Percentiles rank a stretch among this genome's conserved stretches.
Evolutionary conservation across 2,329 filamentous ascomycete species (phyloP).

Genomic region (Cladosporium sp.): DNA sequence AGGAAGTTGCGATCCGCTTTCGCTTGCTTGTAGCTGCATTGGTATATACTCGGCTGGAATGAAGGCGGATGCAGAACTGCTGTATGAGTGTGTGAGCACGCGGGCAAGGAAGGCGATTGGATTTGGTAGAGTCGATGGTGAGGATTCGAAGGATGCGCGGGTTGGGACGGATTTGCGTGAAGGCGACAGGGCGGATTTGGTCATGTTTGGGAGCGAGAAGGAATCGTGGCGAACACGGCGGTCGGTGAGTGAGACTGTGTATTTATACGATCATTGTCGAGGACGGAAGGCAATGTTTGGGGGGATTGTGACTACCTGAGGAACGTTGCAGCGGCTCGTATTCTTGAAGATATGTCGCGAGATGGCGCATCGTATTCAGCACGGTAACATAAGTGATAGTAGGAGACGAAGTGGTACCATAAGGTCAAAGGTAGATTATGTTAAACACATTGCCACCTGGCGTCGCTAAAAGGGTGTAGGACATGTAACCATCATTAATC

Average conservation of each 20-base stretch:
- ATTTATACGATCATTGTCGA: slow-evolving; percentile 41
- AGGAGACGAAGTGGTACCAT: background rate
- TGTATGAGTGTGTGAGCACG: slow-evolving; percentile 53
- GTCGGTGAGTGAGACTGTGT: slow-evolving; percentile 47
- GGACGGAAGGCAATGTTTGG: background rate
- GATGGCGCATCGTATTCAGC: background rate
- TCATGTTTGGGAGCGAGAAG: slow-evolving; percentile 43
- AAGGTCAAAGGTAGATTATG: background rate
- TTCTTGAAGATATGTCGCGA: background rate
- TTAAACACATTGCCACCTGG: background rate
- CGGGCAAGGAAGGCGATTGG: slow-evolving; percentile 36
- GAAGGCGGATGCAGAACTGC: slow-evolving; percentile 55
- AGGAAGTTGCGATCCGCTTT: slow-evolving; percentile 65
- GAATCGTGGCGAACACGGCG: slow-evolving; percentile 44
- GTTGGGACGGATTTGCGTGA: slow-evolving; percentile 31
- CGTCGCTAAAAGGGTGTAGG: background rate
- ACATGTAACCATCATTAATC: background rate
- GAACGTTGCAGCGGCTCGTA: background rate
- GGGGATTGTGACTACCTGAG: background rate
- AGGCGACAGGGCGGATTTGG: slow-evolving; percentile 45
- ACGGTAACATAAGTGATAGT: background rate
- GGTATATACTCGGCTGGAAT: slow-evolving; percentile 69
- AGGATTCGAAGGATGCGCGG: slow-evolving; percentile 40
- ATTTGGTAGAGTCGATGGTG: slow-evolving; percentile 42
- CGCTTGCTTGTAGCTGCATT: slow-evolving; percentile 62